phyloP scores from a whole-genome alignment of 495 filamentous ascomycete species.

The Trichoderma reesei region DNA sequence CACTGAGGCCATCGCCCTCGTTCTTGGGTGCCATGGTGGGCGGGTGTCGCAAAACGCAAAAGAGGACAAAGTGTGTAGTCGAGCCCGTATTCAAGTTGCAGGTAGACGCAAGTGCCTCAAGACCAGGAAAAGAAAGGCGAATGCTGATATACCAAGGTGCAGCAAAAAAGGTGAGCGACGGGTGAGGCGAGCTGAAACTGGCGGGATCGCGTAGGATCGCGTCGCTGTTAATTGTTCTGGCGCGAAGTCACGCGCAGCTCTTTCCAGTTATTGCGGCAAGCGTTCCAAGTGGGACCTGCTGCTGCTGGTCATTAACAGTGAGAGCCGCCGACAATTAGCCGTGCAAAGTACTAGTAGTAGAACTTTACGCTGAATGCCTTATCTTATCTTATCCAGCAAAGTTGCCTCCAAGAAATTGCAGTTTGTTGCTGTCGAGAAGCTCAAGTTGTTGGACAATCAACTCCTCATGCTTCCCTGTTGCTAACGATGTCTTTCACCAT shows the following conservation, averaged over 20 bases:
- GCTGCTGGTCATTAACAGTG: too few species aligned
- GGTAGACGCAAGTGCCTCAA: not conserved
- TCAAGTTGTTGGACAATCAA: too few species aligned
- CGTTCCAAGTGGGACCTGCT: too few species aligned
- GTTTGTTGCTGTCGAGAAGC: too few species aligned
- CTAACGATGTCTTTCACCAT: constrained; percentile 30
- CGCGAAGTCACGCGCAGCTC: constrained; percentile 3
- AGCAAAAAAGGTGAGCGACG: not conserved
- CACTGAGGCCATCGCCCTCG: constrained; percentile 33
- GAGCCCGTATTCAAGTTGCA: not conserved
- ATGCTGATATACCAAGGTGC: not conserved
- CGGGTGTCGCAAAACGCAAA: not conserved
- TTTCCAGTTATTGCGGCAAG: not conserved
- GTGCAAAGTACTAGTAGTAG: not conserved
- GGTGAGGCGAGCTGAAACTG: not conserved
- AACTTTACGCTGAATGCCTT: too few species aligned
- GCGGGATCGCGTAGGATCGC: not conserved
- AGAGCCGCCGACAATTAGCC: not conserved
- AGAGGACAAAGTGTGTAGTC: not conserved
- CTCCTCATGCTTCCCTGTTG: not conserved
- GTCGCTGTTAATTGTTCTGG: constrained; percentile 1
- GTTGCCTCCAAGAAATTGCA: too few species aligned
- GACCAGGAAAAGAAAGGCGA: not conserved
- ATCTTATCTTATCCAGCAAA: too few species aligned
- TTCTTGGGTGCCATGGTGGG: constrained; percentile 13